Evolutionary conservation across 352 stramenopile species (phyloP).

Genomic region (Labyrinthula sp.): DNA sequence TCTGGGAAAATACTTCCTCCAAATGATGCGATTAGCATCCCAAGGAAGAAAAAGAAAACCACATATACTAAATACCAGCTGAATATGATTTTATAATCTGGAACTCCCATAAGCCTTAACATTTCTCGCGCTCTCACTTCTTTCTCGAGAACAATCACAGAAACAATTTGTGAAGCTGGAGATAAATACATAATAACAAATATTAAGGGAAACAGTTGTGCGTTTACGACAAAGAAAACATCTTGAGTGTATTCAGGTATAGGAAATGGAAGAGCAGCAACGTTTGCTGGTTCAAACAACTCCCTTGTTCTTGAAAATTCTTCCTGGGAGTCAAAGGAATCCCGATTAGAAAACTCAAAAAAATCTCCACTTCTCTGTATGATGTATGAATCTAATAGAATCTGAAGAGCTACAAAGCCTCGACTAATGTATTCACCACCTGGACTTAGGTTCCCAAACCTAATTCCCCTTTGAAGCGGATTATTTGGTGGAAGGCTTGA

Average conservation of each 20-base stretch:
- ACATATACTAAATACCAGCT: constrained; percentile 26
- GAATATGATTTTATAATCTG: constrained; percentile 16
- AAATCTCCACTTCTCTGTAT: constrained; percentile 9
- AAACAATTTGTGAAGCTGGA: constrained; percentile 26
- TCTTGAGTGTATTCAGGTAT: constrained; percentile 7
- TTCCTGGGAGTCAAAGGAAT: background rate
- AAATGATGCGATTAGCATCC: too few relatives aligned
- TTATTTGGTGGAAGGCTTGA: background rate
- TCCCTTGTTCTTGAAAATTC: background rate
- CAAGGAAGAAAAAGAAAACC: constrained; percentile 18
- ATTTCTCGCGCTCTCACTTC: constrained; percentile 29
- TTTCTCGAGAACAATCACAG: constrained; percentile 29
- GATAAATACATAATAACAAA: constrained; percentile 22
- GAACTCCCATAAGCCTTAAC: constrained; percentile 27
- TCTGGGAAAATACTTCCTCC: constrained; percentile 17
- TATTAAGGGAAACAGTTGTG: constrained; percentile 15
- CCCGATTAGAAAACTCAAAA: constrained; percentile 1
- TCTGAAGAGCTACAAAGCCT: constrained; percentile 28
- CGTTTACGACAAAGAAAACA: constrained; percentile 12
- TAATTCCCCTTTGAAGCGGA: background rate
- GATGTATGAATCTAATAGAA: constrained; percentile 27
- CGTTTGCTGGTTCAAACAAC: constrained; percentile 13
- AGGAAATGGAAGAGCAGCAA: constrained; percentile 25
- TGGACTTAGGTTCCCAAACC: background rate
- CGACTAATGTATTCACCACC: constrained; percentile 6